phyloP scores from a whole-genome alignment of 352 stramenopile species.

The Phytophthora rubi region DNA sequence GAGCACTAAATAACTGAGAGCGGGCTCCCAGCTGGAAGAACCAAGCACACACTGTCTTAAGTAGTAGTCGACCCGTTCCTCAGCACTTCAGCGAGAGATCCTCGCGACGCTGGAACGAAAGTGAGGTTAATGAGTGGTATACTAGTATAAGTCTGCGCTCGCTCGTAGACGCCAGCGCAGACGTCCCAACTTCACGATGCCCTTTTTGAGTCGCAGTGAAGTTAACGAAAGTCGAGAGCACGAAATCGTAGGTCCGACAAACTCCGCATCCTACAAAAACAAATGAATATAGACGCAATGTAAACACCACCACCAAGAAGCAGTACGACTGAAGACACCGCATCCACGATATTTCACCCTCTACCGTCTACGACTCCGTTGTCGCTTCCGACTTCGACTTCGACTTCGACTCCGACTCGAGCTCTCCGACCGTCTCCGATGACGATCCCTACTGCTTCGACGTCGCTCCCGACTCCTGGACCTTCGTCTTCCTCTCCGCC shows the following conservation, averaged over 20 bases:
- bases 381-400: constrained; percentile 14
- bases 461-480: constrained; percentile 30
- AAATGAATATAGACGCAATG: not conserved
- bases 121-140: constrained; percentile 32
- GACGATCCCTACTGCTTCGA: constrained; percentile 6
- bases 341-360: not conserved
- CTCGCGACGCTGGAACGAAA: constrained; percentile 4
- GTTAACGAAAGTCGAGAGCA: not conserved
- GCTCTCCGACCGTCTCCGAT: constrained; percentile 42
- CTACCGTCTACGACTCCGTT: constrained; percentile 49
- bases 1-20: constrained; percentile 1
- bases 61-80: not conserved
- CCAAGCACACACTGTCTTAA: not conserved
- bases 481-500: constrained; percentile 12
- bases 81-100: not conserved
- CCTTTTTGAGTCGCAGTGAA: not conserved
- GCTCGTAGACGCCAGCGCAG: constrained; percentile 5
- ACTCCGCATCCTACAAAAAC: not conserved
- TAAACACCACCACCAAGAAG: constrained; percentile 1
- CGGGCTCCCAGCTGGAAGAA: not conserved
- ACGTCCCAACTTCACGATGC: constrained; percentile 8
- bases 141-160: constrained; percentile 24
- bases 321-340: not conserved
- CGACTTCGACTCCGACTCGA: constrained; percentile 37
- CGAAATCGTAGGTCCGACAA: not conserved